Percentiles rank a stretch among this genome's conserved stretches.
These are phyloP conservation scores for Umbilicaria muhlenbergii DNA, from an alignment of 495 filamentous ascomycete genomes.

Conservation along the genomic window DNA sequence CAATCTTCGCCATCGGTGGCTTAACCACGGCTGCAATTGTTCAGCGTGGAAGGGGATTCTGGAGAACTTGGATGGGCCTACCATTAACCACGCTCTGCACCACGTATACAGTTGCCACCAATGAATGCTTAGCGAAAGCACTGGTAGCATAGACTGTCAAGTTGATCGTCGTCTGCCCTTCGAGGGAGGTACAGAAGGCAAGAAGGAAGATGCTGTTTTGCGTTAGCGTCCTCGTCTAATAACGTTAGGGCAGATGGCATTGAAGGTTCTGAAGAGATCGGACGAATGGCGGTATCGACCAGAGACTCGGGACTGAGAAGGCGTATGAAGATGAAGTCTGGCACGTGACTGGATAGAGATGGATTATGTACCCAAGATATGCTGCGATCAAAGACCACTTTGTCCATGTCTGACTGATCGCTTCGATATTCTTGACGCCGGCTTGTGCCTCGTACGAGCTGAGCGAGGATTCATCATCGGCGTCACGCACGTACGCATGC, in stretches of 20 bases:
- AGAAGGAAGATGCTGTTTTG: slow-evolving; percentile 35
- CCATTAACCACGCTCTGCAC: slow-evolving; percentile 43
- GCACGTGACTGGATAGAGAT: slow-evolving; percentile 3
- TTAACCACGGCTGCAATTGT: slow-evolving; percentile 40
- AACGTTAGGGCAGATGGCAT: too few relatives aligned
- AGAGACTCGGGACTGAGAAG: too few relatives aligned
- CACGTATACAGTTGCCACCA: slow-evolving; percentile 40
- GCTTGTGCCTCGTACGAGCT: slow-evolving; percentile 28
- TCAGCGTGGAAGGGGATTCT: background rate
- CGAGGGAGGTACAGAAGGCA: slow-evolving; percentile 39
- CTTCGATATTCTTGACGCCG: slow-evolving; percentile 40
- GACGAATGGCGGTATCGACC: too few relatives aligned
- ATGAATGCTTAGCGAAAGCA: slow-evolving; percentile 40
- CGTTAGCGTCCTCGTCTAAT: too few relatives aligned
- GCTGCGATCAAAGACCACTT: slow-evolving; percentile 33
- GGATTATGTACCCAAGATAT: slow-evolving; percentile 33
- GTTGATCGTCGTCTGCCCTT: slow-evolving; percentile 38
- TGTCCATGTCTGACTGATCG: slow-evolving; percentile 41
- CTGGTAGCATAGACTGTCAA: slow-evolving; percentile 42
- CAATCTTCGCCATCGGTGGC: slow-evolving; percentile 53
- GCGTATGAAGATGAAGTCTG: too few relatives aligned
- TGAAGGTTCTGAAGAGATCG: too few relatives aligned
- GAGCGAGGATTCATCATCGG: slow-evolving; percentile 8
- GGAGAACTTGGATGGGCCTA: slow-evolving; percentile 10
- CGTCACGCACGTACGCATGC: background rate